Percentiles rank a stretch among this genome's conserved stretches.
These are phyloP conservation scores for Hylodesmum podocarpum DNA, from an alignment of 306 rosid species.

Conservation along the genomic window DNA sequence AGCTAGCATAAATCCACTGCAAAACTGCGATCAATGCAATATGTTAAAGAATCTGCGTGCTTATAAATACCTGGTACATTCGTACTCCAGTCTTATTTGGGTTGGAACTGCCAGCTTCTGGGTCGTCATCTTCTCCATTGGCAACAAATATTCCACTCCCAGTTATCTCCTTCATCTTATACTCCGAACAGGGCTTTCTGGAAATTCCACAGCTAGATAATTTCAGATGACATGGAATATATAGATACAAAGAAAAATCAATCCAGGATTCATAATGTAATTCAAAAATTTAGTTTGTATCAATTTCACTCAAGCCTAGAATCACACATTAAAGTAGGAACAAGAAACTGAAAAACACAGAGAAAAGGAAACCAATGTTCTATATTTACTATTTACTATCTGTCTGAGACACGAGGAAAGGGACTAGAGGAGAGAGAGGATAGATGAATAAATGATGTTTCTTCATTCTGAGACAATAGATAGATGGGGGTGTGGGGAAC, in stretches of 20 bases:
- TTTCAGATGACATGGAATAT: constrained; percentile 25
- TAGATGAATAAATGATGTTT: neutral
- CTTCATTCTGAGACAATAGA: neutral
- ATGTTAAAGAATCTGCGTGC: neutral
- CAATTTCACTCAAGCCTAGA: neutral
- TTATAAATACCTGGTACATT: constrained; percentile 81
- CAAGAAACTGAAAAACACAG: neutral
- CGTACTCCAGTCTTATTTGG: constrained; percentile 75
- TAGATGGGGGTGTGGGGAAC: neutral
- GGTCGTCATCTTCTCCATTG: constrained; percentile 57
- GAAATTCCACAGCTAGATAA: constrained; percentile 25
- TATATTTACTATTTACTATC: neutral
- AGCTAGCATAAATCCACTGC: constrained; percentile 22
- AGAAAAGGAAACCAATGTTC: neutral
- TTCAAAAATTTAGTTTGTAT: neutral
- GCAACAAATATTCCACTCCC: constrained; percentile 91
- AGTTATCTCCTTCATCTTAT: constrained; percentile 97
- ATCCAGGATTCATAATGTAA: neutral
- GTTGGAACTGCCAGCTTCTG: constrained; percentile 63
- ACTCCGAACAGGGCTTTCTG: constrained; percentile 93
- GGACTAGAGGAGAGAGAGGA: neutral
- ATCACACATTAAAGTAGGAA: neutral
- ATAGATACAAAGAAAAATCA: neutral
- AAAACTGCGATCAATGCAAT: neutral
- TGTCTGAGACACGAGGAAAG: neutral